These are phyloP conservation scores for Nannochloris sp. DNA, from an alignment of 139 green algal species.

Conservation along the genomic window DNA sequence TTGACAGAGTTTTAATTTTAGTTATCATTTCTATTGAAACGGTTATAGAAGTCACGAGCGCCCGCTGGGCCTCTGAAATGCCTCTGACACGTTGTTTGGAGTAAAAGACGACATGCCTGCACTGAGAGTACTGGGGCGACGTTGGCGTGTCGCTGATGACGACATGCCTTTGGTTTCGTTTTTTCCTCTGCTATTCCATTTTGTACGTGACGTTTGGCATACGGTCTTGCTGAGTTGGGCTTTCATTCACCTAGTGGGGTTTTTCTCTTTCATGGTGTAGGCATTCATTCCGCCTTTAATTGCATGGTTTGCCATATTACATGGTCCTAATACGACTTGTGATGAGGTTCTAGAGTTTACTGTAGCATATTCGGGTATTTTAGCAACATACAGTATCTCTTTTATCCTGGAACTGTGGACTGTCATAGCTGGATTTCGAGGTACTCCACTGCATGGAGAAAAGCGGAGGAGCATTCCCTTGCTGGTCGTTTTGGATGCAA, in stretches of 20 bases:
- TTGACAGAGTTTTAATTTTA: too few relatives aligned
- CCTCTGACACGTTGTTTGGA: too few relatives aligned
- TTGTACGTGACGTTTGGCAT: neutral
- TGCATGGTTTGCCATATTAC: too few relatives aligned
- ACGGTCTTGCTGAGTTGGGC: neutral
- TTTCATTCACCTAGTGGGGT: too few relatives aligned
- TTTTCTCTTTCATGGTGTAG: too few relatives aligned
- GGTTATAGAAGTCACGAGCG: too few relatives aligned
- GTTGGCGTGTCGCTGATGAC: neutral
- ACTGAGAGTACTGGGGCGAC: neutral
- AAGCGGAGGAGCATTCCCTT: neutral
- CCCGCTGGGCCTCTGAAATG: too few relatives aligned
- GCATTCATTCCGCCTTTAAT: too few relatives aligned
- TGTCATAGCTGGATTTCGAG: neutral
- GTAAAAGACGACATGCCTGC: neutral
- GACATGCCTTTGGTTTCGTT: neutral
- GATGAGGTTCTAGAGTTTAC: slow-evolving; percentile 20
- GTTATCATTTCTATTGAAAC: too few relatives aligned
- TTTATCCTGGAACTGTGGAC: neutral
- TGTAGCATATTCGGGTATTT: slow-evolving; percentile 1
- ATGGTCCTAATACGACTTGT: slow-evolving; percentile 8
- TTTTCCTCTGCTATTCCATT: neutral
- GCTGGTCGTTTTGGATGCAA: neutral
- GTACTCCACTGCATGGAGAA: neutral
- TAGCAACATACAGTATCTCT: neutral